Conservation (phyloP, 2,329 filamentous ascomycete species). For the Chaetomiaceae sp. region DNA sequence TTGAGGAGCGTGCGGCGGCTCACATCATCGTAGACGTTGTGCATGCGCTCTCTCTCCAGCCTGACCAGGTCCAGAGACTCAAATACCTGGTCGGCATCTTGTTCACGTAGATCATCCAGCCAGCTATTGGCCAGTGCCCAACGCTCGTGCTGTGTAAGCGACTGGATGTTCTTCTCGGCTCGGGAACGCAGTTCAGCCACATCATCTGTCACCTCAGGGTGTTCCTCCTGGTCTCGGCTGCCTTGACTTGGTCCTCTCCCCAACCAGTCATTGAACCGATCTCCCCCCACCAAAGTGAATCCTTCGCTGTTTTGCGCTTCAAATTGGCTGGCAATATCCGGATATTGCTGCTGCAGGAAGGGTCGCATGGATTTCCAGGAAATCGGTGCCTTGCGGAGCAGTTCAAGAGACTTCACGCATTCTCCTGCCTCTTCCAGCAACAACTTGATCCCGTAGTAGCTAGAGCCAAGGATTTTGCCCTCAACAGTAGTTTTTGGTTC, state of each 20-base stretch:
- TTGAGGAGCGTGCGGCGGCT: slow-evolving; percentile 33
- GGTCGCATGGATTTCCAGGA: neutral
- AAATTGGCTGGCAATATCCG: neutral
- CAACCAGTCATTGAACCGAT: slow-evolving; percentile 7
- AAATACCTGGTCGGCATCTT: neutral
- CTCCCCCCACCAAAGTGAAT: slow-evolving; percentile 2
- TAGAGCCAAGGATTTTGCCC: slow-evolving; percentile 1
- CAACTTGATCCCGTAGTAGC: neutral
- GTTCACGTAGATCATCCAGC: slow-evolving; percentile 3
- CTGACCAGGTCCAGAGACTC: neutral
- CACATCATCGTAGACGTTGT: slow-evolving; percentile 27
- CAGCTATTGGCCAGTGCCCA: slow-evolving; percentile 14
- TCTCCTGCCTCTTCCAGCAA: neutral
- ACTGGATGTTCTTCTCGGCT: slow-evolving; percentile 9
- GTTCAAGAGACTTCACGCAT: neutral
- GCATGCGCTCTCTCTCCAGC: slow-evolving; percentile 7
- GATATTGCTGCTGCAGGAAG: neutral
- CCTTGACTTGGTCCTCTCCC: neutral
- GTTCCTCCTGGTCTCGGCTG: neutral
- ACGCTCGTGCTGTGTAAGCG: neutral
- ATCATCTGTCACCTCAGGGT: neutral
- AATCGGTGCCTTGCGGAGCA: neutral
- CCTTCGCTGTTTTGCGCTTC: neutral
- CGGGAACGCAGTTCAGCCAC: neutral
- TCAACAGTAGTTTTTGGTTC: slow-evolving; percentile 1